Percentiles rank a stretch among this genome's conserved stretches.
Conservation (phyloP, 2,329 filamentous ascomycete genomes). For the Penicillium sclerotigenum region DNA sequence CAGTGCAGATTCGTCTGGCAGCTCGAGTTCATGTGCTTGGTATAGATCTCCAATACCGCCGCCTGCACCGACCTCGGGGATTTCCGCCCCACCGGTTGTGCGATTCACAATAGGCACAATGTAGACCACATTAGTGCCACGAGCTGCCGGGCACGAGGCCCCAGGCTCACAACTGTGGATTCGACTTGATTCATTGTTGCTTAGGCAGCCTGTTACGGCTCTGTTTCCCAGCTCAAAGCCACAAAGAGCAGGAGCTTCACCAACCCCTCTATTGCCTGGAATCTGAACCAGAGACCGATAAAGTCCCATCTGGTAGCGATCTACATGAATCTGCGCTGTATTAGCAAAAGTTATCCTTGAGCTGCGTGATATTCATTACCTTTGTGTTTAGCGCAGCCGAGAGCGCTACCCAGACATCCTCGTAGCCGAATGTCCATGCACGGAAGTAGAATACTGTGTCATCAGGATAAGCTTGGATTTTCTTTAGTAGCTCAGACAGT, state of each 20-base stretch:
- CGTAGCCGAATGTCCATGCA: conserved; percentile 90
- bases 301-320: conserved; percentile 71
- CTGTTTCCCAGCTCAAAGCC: conserved; percentile 75
- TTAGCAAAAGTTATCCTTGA: neutral
- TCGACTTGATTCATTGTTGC: conserved; percentile 57
- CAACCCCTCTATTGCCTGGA: conserved; percentile 42
- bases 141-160: conserved; percentile 42
- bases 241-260: conserved; percentile 65
- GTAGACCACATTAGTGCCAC: conserved; percentile 59
- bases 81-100: conserved; percentile 53
- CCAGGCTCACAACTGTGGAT: conserved; percentile 86
- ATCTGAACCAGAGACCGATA: conserved; percentile 61
- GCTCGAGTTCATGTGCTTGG: conserved; percentile 63
- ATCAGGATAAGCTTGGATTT: conserved; percentile 64
- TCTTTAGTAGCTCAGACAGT: conserved; percentile 66
- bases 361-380: conserved; percentile 38
- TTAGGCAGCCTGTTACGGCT: conserved; percentile 68
- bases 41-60: conserved; percentile 75
- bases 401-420: conserved; percentile 85
- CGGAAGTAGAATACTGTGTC: conserved; percentile 81
- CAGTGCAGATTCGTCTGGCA: conserved; percentile 49
- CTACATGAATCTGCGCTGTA: conserved; percentile 67
- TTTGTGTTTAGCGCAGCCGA: conserved; percentile 65
- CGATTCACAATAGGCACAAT: conserved; percentile 76
- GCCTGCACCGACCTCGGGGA: conserved; percentile 72